These are phyloP conservation scores for Botrytis galanthina DNA, from an alignment of 2,329 filamentous ascomycete species.

Conservation along the genomic window DNA sequence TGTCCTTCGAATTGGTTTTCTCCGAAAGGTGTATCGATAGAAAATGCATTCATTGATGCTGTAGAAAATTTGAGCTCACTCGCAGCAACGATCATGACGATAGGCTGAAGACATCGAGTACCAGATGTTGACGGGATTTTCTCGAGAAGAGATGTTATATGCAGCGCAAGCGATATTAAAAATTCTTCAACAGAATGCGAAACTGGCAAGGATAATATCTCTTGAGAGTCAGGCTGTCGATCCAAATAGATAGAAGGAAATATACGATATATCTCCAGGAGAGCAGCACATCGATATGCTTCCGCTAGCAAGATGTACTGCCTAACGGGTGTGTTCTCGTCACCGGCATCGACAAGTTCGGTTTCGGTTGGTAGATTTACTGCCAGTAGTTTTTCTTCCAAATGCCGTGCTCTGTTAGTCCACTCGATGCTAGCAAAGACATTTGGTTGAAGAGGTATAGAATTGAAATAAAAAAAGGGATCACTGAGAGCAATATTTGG, in stretches of 20 bases:
- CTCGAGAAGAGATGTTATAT: conserved; percentile 33
- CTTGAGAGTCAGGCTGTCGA: conserved; percentile 16
- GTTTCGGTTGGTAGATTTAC: conserved; percentile 29
- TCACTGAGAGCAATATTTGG: background rate
- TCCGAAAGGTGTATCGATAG: conserved; percentile 8
- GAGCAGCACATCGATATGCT: conserved; percentile 32
- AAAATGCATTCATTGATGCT: conserved; percentile 5
- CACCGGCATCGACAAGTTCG: conserved; percentile 34
- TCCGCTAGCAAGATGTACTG: conserved; percentile 37
- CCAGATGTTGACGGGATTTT: conserved; percentile 31
- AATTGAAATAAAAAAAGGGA: conserved; percentile 3
- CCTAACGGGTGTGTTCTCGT: conserved; percentile 35
- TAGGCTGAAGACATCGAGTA: conserved; percentile 35
- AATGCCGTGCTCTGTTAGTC: conserved; percentile 26
- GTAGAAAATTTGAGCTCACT: conserved; percentile 32
- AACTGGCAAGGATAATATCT: conserved; percentile 23
- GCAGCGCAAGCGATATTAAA: conserved; percentile 33
- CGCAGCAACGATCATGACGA: conserved; percentile 32
- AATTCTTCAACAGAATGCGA: conserved; percentile 31
- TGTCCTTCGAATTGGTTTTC: background rate
- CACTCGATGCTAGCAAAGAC: conserved; percentile 26
- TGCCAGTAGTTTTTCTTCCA: conserved; percentile 34
- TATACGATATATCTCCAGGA: conserved; percentile 34
- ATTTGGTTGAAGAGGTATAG: conserved; percentile 20
- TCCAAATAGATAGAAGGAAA: conserved; percentile 31